phyloP scores from a whole-genome alignment of 2,329 filamentous ascomycete species.

The Sarocladium strictum region DNA sequence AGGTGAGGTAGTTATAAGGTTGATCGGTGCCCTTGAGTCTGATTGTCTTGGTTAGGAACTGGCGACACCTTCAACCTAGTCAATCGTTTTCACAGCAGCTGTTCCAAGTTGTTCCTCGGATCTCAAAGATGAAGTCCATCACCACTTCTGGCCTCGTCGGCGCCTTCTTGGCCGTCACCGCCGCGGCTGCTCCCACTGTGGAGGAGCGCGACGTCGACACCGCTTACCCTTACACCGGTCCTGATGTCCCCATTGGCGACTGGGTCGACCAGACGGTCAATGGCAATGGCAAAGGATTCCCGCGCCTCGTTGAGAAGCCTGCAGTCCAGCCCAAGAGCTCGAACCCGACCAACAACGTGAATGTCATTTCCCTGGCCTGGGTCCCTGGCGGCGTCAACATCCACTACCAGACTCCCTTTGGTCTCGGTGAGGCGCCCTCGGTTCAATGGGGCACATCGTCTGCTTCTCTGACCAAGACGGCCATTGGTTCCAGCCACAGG shows the following conservation, averaged over 20 bases:
- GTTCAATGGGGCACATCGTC: constrained; percentile 34
- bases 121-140: neutral
- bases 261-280: constrained; percentile 44
- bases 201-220: constrained; percentile 2
- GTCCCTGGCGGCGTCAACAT: constrained; percentile 43
- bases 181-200: neutral
- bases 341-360: constrained; percentile 45
- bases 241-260: constrained; percentile 41
- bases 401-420: constrained; percentile 48
- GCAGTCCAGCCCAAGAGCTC: constrained; percentile 37
- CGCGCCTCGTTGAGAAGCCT: constrained; percentile 41
- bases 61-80: no score
- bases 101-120: neutral
- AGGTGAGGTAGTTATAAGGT: neutral
- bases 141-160: neutral
- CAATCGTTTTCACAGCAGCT: neutral
- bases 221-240: constrained; percentile 40
- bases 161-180: neutral
- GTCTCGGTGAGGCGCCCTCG: constrained; percentile 35
- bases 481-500: constrained; percentile 23
- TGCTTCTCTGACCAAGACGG: constrained; percentile 23
- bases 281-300: constrained; percentile 46
- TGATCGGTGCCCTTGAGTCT: no score
- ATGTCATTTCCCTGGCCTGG: constrained; percentile 44
- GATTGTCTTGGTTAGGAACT: no score